A percentile compares a stretch with the other conserved stretches of the same genome.
These are phyloP conservation scores for Trichophyton equinum DNA, from an alignment of 2,329 filamentous ascomycete genomes.

Conservation along the genomic window DNA sequence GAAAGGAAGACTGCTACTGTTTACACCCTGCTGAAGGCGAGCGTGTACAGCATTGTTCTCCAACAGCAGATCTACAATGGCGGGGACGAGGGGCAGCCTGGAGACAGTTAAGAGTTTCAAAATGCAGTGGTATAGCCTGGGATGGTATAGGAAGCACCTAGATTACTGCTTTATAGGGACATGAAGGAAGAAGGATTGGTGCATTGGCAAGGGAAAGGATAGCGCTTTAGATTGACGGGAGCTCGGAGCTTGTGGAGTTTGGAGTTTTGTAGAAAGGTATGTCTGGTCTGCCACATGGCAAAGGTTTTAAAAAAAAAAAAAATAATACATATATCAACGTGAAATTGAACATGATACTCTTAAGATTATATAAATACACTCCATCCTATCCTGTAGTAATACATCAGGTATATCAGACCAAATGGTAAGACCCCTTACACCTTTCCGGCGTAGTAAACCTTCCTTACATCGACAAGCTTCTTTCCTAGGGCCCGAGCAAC, in stretches of 20 bases:
- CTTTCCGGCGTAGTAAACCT: slow-evolving; percentile 85
- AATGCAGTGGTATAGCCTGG: neutral
- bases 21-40: slow-evolving; percentile 92
- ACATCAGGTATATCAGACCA: neutral
- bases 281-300: neutral
- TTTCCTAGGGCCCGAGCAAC: slow-evolving; percentile 79
- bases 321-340: neutral
- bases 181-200: neutral
- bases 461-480: slow-evolving; percentile 91
- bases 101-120: neutral
- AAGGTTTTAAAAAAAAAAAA: neutral
- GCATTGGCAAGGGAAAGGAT: neutral
- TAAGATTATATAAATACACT: slow-evolving; percentile 3
- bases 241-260: neutral
- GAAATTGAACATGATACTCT: neutral
- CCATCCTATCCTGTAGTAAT: neutral
- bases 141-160: no score
- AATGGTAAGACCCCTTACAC: slow-evolving; percentile 4
- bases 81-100: slow-evolving; percentile 19
- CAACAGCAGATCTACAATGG: slow-evolving; percentile 82
- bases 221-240: neutral
- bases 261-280: neutral
- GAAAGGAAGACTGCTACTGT: slow-evolving; percentile 92
- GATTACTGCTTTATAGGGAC: neutral
- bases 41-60: slow-evolving; percentile 95